Base-by-base conservation (phyloP, 768 basidiomycete species). In the Tricholoma furcatifolium region DNA sequence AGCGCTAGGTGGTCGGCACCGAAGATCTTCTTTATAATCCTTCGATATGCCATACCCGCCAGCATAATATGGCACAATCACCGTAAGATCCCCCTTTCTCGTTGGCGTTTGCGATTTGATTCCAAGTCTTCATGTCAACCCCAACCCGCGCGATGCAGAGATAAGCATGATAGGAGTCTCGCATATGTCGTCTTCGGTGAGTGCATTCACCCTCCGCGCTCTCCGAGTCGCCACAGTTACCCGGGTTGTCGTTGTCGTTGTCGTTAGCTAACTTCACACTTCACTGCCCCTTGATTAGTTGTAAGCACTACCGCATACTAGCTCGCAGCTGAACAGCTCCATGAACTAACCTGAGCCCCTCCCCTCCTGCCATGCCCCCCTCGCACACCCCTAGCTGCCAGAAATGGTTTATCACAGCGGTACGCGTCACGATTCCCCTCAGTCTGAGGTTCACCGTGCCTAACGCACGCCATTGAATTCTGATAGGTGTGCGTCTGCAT, bases 21-120 rank as follows among this genome's bases (percentile, higher is more conserved):
- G 1, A 79, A 77, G 47, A 52, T 70, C 39, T 59, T 71, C 2
- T 77, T 75, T 58, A 60, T 79, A 23, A 31, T 71, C 7, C 67
- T 75, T 51, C 68, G 75, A 2, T 79, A 79, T 56, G 23, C 63
- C 0, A 69, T 75, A 0, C 65, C 70, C 2, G 14, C 55, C 5
- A 59, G 58, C 3, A 65, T 76, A 60, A 50, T 52, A 7, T 56
- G 55, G 55, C 51, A 56, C 12, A 52, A 39, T 14, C 11, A 39
- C 32, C 50, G 55, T 56, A 24, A 51, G 55, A 20, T 5, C n/a
- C 11, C 15, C 3, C 31, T 20, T 30, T 5, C 12, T 43, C 17
- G 23, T 9, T 23, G 17, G 14, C 18, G 4, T 24, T 6, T 40
- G 20, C 21, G 4, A 15, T 15, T 18, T 12, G 3, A 17, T 43